A percentile compares a stretch with the other conserved stretches of the same genome.
These are phyloP conservation scores for Leptomonas pyrrhocoris DNA, from an alignment of 208 protist genomes.

Conservation along the genomic window DNA sequence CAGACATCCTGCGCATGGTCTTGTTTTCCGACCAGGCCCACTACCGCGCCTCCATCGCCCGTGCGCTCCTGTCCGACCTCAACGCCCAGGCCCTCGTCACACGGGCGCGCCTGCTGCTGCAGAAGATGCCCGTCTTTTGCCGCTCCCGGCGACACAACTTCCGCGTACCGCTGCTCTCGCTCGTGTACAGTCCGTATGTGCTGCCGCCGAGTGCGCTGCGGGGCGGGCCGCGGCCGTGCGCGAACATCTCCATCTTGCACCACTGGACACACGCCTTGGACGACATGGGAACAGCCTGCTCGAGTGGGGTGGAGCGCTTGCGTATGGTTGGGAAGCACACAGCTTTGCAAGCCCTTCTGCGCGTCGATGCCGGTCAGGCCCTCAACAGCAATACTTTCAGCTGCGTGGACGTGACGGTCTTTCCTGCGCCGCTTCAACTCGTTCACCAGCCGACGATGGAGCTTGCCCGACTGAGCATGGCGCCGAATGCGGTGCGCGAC, in stretches of 20 bases:
- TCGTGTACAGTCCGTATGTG: conserved; percentile 33
- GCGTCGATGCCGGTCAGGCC: not conserved
- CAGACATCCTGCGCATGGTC: conserved; percentile 78
- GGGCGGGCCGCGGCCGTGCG: conserved; percentile 34
- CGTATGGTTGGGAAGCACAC: conserved; percentile 11
- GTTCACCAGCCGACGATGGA: conserved; percentile 49
- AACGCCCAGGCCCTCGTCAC: conserved; percentile 21
- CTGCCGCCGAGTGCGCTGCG: conserved; percentile 18
- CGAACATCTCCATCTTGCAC: conserved; percentile 50
- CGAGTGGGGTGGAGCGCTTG: conserved; percentile 13
- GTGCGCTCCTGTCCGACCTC: conserved; percentile 52
- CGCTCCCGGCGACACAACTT: conserved; percentile 10
- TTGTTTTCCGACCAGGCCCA: conserved; percentile 80
- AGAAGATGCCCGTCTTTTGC: conserved; percentile 50
- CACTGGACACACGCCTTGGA: conserved; percentile 30
- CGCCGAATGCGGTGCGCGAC: conserved; percentile 12
- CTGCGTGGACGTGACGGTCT: not conserved
- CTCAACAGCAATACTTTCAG: not conserved
- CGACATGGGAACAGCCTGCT: conserved; percentile 5
- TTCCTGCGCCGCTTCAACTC: conserved; percentile 23
- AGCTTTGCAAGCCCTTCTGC: conserved; percentile 18
- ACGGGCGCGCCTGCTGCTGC: conserved; percentile 42
- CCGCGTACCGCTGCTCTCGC: conserved; percentile 40
- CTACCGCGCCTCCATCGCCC: conserved; percentile 59
- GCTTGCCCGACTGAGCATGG: conserved; percentile 20